Conservation (phyloP, 2,329 filamentous ascomycete species). For the Trichoderma sp. region DNA sequence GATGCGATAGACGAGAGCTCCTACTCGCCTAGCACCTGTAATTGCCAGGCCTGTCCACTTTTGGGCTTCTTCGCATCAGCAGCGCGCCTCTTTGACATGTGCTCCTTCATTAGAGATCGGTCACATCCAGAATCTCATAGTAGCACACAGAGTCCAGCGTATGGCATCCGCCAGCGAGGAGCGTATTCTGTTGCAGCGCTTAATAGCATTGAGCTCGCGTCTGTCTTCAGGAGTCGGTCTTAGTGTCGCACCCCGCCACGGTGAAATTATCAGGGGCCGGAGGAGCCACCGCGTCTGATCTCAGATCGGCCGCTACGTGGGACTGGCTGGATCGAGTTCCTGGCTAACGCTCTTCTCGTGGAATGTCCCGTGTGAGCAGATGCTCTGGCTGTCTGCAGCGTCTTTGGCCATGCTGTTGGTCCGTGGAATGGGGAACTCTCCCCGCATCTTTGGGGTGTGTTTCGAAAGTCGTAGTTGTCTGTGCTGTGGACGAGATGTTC, state of each 20-base stretch:
- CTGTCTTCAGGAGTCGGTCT: slow-evolving; percentile 23
- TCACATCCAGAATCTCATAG: background rate
- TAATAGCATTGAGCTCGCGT: too few species aligned
- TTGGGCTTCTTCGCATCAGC: background rate
- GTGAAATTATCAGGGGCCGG: slow-evolving; percentile 23
- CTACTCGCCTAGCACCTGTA: background rate
- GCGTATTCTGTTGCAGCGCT: background rate
- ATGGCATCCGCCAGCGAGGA: slow-evolving; percentile 13
- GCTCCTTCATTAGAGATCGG: background rate
- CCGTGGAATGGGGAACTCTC: background rate
- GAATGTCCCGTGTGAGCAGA: background rate
- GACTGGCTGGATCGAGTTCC: background rate
- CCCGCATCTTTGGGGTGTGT: too few species aligned
- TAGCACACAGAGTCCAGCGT: background rate
- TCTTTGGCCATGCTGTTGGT: background rate
- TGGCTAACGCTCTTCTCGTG: background rate
- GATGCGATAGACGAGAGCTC: slow-evolving; percentile 6
- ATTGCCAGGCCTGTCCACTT: background rate
- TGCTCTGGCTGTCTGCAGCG: background rate
- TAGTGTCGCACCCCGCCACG: slow-evolving; percentile 22
- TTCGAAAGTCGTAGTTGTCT: background rate
- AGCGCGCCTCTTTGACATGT: background rate
- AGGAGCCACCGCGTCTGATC: slow-evolving; percentile 22
- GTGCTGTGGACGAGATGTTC: background rate
- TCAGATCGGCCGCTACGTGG: slow-evolving; percentile 18